phyloP scores from a whole-genome alignment of 192 early-diverging fungal genomes.

The Coemansia sp. region DNA sequence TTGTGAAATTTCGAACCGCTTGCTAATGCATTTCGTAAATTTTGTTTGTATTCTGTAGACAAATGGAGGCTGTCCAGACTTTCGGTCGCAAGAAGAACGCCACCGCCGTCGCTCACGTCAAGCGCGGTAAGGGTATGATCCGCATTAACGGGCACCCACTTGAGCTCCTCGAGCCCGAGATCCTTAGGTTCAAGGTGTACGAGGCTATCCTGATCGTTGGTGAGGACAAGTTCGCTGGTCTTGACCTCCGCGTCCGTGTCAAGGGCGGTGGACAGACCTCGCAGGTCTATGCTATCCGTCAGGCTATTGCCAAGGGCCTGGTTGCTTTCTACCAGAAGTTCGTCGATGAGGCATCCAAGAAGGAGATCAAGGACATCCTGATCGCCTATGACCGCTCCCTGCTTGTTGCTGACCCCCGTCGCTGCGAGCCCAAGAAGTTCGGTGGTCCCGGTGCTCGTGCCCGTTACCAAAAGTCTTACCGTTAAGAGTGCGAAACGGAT shows the following conservation, averaged over 20 bases:
- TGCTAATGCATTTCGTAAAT: not conserved
- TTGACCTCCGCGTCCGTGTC: conserved; percentile 97
- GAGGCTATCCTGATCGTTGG: conserved; percentile 96
- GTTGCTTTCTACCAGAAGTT: conserved; percentile 99
- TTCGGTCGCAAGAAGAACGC: conserved; percentile 87
- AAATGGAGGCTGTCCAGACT: conserved; percentile 58
- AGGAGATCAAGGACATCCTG: conserved; percentile 96
- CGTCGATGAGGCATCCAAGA: conserved; percentile 99
- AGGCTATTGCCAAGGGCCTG: conserved; percentile 98
- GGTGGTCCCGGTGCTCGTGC: conserved; percentile 99
- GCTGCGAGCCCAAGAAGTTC: conserved; percentile 99
- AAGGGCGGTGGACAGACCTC: conserved; percentile 96
- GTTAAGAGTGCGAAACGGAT: conserved; percentile 56
- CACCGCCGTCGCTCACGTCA: conserved; percentile 98
- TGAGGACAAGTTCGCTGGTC: conserved; percentile 92
- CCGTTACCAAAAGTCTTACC: conserved; percentile 89
- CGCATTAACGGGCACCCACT: conserved; percentile 97
- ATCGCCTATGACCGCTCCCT: conserved; percentile 94
- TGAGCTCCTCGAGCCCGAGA: conserved; percentile 94
- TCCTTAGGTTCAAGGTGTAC: conserved; percentile 97
- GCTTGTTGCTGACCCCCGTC: conserved; percentile 97
- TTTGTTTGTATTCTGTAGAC: conserved; percentile 15
- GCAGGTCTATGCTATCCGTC: conserved; percentile 98
- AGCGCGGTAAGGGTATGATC: conserved; percentile 95
- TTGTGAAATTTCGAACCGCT: not conserved